Conservation (phyloP, 2,329 filamentous ascomycete genomes). For the Sphaceloma murrayae region DNA sequence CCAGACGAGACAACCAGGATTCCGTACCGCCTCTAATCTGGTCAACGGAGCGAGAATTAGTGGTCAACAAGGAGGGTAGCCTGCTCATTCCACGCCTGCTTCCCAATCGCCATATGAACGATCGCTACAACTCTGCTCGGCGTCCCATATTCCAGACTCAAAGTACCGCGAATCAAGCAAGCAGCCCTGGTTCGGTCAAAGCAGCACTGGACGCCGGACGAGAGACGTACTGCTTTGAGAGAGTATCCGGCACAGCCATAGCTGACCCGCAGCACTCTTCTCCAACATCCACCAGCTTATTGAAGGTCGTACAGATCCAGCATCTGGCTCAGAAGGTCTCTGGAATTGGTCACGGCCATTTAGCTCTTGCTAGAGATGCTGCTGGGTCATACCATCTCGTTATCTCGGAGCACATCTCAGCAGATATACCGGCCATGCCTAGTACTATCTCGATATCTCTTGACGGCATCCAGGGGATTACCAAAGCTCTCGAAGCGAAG, state of each 20-base stretch:
- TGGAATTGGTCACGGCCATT: background rate
- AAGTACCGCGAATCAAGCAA: too few species aligned
- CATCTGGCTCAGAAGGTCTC: background rate
- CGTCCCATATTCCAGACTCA: conserved; percentile 19
- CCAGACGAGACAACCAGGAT: background rate
- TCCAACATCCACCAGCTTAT: background rate
- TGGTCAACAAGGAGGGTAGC: conserved; percentile 17
- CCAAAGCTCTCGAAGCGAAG: background rate
- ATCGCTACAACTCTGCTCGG: conserved; percentile 23
- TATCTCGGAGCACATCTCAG: background rate
- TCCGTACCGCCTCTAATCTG: conserved; percentile 16
- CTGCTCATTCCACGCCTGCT: conserved; percentile 20
- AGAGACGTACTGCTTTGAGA: too few species aligned
- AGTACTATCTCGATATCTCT: background rate
- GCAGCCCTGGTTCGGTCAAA: too few species aligned
- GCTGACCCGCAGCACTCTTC: too few species aligned
- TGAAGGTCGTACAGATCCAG: background rate
- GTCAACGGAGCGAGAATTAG: conserved; percentile 22
- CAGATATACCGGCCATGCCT: background rate
- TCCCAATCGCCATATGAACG: conserved; percentile 22
- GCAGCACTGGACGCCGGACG: background rate
- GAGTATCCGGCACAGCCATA: too few species aligned
- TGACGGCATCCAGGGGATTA: background rate
- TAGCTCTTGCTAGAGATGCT: background rate
- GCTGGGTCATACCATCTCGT: background rate